Base-by-base conservation (phyloP, 768 basidiomycete genomes). In the Dioszegia crocea region DNA sequence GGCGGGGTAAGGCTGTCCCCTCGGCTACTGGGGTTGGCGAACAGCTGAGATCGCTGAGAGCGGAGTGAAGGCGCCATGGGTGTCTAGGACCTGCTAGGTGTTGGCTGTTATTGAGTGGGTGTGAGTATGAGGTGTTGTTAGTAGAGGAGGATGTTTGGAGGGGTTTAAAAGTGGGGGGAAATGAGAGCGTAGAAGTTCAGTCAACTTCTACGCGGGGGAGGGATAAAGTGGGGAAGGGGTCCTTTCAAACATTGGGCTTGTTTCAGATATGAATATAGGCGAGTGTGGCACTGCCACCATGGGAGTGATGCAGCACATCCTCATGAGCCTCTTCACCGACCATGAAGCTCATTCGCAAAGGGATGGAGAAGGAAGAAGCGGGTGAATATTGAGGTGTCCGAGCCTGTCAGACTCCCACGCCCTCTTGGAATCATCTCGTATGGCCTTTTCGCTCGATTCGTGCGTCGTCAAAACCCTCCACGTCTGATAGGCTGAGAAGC, bases 1-100 rank as follows among this genome's bases (percentile, higher is more conserved):
- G 33, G 60, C 31, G 57, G 44, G 10, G 63, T 58, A 14, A 67
- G 48, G 19, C 60, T 64, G n/a, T 64, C 62, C 5, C 64, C 69
- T 23, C 58, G 59, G 38, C 56, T 62, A 29, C 67, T 48, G 14
- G 56, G 8, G 33, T 6, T 33, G 33, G 40, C 39, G 9, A 49
- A 27, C 5, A 43, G 45, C 4, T 26, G 21, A 31, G 53, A 46
- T 4, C 50, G 49, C 36, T 31, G 41, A 17, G 23, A 24, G 12
- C 21, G 41, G 30, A 26, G 21, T 17, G 31, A 11, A 9, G 50
- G n/a, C 5, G 26, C 36, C 45, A 19, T 46, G 14, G n/a, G n/a
- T 19, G 4, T 23, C 45, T 23, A 23, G 23, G 10, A 23, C 21
- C 40, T 43, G 16, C 21, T 43, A 21, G 26, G 17, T 46, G 26